phyloP scores from a whole-genome alignment of 2,329 filamentous ascomycete genomes.

The Scortechinia acanthostroma region DNA sequence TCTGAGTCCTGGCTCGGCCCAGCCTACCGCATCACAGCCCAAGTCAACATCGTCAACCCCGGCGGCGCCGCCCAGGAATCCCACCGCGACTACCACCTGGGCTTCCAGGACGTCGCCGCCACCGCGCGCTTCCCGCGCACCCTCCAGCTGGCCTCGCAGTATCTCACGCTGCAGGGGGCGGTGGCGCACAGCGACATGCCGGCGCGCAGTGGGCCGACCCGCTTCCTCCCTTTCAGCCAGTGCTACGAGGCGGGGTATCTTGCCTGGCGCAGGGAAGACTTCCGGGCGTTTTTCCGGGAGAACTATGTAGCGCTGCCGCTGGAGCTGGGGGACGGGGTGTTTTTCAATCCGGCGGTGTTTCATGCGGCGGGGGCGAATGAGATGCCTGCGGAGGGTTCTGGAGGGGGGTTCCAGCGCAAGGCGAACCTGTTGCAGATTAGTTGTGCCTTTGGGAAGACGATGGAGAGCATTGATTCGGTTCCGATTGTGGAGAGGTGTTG shows the following conservation, averaged over 20 bases:
- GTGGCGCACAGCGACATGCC: slow-evolving; percentile 58
- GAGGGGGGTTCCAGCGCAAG: slow-evolving; percentile 34
- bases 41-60: slow-evolving; percentile 56
- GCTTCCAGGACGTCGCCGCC: slow-evolving; percentile 43
- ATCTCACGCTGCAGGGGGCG: slow-evolving; percentile 54
- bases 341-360: slow-evolving; percentile 57
- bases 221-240: slow-evolving; percentile 54
- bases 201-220: slow-evolving; percentile 46
- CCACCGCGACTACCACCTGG: slow-evolving; percentile 59
- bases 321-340: slow-evolving; percentile 47
- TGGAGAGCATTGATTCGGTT: slow-evolving; percentile 49
- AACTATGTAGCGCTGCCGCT: slow-evolving; percentile 43
- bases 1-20: slow-evolving; percentile 51
- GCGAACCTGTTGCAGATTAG: slow-evolving; percentile 59
- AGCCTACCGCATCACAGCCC: slow-evolving; percentile 49
- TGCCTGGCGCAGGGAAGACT: slow-evolving; percentile 42
- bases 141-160: slow-evolving; percentile 43
- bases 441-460: slow-evolving; percentile 54
- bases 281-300: slow-evolving; percentile 42
- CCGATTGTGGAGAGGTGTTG: slow-evolving; percentile 36
- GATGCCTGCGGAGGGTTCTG: slow-evolving; percentile 15
- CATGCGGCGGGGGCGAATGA: slow-evolving; percentile 55
- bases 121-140: slow-evolving; percentile 38
- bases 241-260: slow-evolving; percentile 46
- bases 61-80: slow-evolving; percentile 46